Evolutionary conservation across 148 eudicot species (phyloP).

Genomic region (Tetragonia tetragonoides): DNA sequence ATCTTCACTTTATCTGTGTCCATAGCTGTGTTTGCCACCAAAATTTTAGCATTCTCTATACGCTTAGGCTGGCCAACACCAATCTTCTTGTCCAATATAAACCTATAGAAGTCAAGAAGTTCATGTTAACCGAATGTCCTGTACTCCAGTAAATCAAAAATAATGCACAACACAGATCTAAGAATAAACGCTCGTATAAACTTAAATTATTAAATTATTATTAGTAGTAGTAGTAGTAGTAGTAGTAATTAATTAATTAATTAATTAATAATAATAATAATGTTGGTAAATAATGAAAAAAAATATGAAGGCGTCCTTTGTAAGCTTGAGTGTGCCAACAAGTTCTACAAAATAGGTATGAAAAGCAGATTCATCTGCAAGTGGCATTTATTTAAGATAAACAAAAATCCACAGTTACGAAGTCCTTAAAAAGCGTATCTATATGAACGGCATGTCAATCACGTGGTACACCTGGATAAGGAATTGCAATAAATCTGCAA

Average conservation of each 20-base stretch:
- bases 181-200: neutral
- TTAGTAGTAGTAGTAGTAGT: too few relatives aligned
- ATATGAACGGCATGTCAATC: neutral
- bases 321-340: neutral
- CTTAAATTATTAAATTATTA: neutral
- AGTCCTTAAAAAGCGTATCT: neutral
- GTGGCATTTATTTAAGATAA: neutral
- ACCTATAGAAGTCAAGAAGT: constrained; percentile 39
- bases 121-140: neutral
- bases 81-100: constrained; percentile 95
- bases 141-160: neutral
- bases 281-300: too few relatives aligned
- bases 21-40: constrained; percentile 99
- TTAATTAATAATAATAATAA: too few relatives aligned
- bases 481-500: neutral
- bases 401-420: neutral
- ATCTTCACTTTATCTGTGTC: constrained; percentile 99
- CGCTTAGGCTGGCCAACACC: constrained; percentile 98
- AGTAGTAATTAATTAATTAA: too few relatives aligned
- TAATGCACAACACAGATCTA: neutral
- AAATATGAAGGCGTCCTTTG: neutral
- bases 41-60: constrained; percentile 95
- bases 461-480: neutral
- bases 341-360: neutral
- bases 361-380: neutral